Base-by-base conservation (phyloP, 1,284 basidiomycete species). In the Ganoderma sinense region DNA sequence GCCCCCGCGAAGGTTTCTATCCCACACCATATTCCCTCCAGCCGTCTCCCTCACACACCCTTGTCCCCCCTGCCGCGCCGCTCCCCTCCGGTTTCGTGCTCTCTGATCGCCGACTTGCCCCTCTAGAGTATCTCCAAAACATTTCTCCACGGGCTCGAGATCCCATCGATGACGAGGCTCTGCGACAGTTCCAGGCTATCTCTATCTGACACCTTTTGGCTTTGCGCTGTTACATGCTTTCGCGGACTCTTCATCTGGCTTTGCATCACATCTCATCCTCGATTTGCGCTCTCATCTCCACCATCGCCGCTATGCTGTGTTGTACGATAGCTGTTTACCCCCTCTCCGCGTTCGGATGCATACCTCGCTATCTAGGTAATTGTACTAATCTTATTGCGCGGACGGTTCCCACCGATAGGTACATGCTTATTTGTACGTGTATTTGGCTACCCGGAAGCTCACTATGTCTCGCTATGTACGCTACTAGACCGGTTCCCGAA, bases 71-170 rank as follows among this genome's bases (percentile, higher is more conserved):
- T 14, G 69, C 64, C n/a, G 66, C 68, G 26, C 71, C 66, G 16
- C 62, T 71, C 20, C 69, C 66, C 10, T n/a, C 66, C 18, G 68
- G 68, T n/a, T 56, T 55, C n/a, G 41, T 59, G 18, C 66, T 71
- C 62, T 60, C 70, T 10, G 70, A 70, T 36, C 66, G 71, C 23
- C 67, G 68, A 16, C 75, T 81, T 26, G 80, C 80, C 0, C 79
- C 80, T 11, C 69, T 81, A 31, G 78, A 79, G 56, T 81, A 79
- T 67, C 75, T 81, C 14, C 74, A 80, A 62, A 80, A 76, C 55
- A 73, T 79, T 39, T 70, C 78, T 0, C 80, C 78, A 2, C 62
- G 60, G 4, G 69, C 71, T 26, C 80, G 80, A n/a, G 74, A 80
- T 68, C 77, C 78, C 2, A 62, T 76, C 33, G 80, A 81, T 70